Evolutionary conservation across 306 rosid species (phyloP).

Genomic region (Cicer arietinum): DNA sequence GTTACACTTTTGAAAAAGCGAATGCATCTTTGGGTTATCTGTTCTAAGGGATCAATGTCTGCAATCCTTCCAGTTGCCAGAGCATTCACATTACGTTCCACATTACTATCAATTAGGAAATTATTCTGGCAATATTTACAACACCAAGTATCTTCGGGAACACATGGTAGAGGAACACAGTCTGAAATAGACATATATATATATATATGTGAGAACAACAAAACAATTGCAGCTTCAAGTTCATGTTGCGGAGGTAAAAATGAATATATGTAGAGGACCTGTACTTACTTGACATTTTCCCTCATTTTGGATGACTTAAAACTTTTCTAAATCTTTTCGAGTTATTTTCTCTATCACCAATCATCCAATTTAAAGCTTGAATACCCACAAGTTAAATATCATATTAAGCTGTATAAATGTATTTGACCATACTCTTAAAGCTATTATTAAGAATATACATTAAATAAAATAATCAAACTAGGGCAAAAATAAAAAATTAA

Average conservation of each 20-base stretch:
- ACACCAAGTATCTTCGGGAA: slow-evolving; percentile 79
- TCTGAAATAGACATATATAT: slow-evolving; percentile 56
- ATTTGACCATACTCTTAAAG: too few relatives aligned
- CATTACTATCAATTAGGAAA: slow-evolving; percentile 61
- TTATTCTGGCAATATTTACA: slow-evolving; percentile 79
- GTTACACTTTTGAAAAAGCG: slow-evolving; percentile 69
- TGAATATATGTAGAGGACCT: background rate
- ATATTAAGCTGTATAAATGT: background rate
- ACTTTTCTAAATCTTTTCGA: background rate
- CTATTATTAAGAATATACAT: background rate
- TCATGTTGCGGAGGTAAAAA: slow-evolving; percentile 4
- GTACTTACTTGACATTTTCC: background rate
- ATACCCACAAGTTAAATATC: background rate
- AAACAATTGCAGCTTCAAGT: slow-evolving; percentile 4
- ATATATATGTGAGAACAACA: background rate
- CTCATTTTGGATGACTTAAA: background rate
- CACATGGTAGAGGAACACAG: slow-evolving; percentile 66
- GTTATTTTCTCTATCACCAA: background rate
- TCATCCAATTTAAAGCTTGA: background rate
- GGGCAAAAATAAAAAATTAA: background rate
- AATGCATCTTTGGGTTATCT: slow-evolving; percentile 74
- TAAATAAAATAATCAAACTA: background rate
- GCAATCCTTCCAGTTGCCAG: slow-evolving; percentile 79
- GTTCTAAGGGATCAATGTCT: slow-evolving; percentile 73
- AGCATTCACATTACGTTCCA: slow-evolving; percentile 18